Evolutionary conservation across 148 eudicot genomes (phyloP), one percentile per base, ranked within the genome.

Genomic region (Fallopia convolvulus): DNA sequence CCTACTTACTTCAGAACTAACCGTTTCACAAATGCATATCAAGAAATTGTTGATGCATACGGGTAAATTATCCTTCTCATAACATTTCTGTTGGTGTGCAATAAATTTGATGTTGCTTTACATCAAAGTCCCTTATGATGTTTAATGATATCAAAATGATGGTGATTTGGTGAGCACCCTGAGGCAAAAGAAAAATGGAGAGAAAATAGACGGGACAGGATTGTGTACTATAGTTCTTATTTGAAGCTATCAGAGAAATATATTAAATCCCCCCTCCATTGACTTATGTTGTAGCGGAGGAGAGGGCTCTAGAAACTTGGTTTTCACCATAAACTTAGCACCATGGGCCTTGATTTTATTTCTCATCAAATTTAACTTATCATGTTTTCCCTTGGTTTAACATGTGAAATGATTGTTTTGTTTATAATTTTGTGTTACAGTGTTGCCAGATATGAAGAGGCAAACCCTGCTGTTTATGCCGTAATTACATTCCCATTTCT

Each of bases 31-130:
- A 88, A 90, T 83, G 92, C 99, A 72, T 96, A 76, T 83, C 99
- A 96, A 82, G 99, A 96, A 90, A 96, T 96, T 71, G 95, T 96
- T 76, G 99, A 96, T 90, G 99, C 99, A 3, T 96, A 96, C 82
- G 99, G 99, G 99, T 93, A 84, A 84, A 32, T 82, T 15, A 66
- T 3, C 10, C 70, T 50, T 39, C 18, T 76, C 79, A 68, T 14
- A 15, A 66, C 41, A 66, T 33, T 15, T 20, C n/a, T 66, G 5
- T 66, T 66, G 41, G 72, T 36, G 14, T 66, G 14, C 33, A 23
- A 32, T 14, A 36, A 36, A 14, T 14, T 14, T 36, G 39, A 36
- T 36, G 39, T 36, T 55, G 26, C 61, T 55, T 55, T 20, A 55
- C 61, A 55, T 55, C 61, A 55, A 55, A 55, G 61, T 20, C 20